Percentiles rank a stretch among this genome's conserved stretches.
These are phyloP conservation scores for Flaveria trinervia DNA, from an alignment of 129 eudicot genomes.

Conservation along the genomic window DNA sequence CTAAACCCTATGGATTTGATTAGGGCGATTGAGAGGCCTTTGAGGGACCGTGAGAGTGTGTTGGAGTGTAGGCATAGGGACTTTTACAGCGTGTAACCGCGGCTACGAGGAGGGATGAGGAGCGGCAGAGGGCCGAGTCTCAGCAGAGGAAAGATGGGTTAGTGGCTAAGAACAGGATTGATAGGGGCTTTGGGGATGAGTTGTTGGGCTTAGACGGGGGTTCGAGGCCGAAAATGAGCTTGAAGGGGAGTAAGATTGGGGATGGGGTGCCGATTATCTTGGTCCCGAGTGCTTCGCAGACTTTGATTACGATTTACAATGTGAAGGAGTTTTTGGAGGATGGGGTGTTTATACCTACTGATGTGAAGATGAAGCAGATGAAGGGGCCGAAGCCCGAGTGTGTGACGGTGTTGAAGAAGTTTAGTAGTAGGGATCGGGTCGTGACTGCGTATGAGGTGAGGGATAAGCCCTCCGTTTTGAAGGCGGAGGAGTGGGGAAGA, in stretches of 20 bases:
- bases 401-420: slow-evolving; percentile 94
- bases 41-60: slow-evolving; percentile 65
- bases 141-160: slow-evolving; percentile 79
- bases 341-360: slow-evolving; percentile 91
- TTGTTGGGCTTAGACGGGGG: slow-evolving; percentile 47
- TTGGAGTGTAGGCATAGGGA: slow-evolving; percentile 68
- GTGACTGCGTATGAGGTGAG: slow-evolving; percentile 95
- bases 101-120: slow-evolving; percentile 73
- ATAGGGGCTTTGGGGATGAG: slow-evolving; percentile 60
- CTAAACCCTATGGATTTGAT: slow-evolving; percentile 48
- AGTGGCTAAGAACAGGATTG: slow-evolving; percentile 68
- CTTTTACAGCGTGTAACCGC: slow-evolving; percentile 58
- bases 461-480: slow-evolving; percentile 87
- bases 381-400: slow-evolving; percentile 93
- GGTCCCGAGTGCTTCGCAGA: slow-evolving; percentile 92
- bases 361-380: slow-evolving; percentile 90
- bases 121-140: slow-evolving; percentile 58
- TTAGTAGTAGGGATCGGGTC: slow-evolving; percentile 89
- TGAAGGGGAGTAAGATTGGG: slow-evolving; percentile 81
- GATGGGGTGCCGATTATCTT: slow-evolving; percentile 95
- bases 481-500: slow-evolving; percentile 91
- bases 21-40: slow-evolving; percentile 59
- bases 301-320: slow-evolving; percentile 87
- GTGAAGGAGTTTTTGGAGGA: slow-evolving; percentile 99
- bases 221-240: slow-evolving; percentile 54